Evolutionary conservation across 257 asterid genomes (phyloP).

Genomic region (Salvia splendens): DNA sequence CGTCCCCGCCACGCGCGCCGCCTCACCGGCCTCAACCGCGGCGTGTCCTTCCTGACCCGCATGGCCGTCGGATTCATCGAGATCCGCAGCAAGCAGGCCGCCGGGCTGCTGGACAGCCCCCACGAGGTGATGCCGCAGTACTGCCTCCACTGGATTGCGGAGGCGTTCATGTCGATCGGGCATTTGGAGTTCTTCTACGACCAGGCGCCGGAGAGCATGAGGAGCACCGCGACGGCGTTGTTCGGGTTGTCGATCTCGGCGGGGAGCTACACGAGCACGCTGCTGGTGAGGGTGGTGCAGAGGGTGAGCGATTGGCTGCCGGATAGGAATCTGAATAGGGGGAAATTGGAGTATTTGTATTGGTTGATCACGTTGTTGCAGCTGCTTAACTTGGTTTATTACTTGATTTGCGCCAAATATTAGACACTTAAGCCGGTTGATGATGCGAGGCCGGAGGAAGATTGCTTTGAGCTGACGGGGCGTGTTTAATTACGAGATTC

Average conservation of each 20-base stretch:
- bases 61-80: slow-evolving; percentile 83
- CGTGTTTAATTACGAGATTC: slow-evolving; percentile 21
- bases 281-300: slow-evolving; percentile 63
- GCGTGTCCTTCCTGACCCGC: slow-evolving; percentile 67
- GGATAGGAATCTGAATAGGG: slow-evolving; percentile 59
- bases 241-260: slow-evolving; percentile 80
- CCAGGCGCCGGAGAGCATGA: slow-evolving; percentile 87
- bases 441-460: not conserved
- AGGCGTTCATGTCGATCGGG: slow-evolving; percentile 81
- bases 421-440: slow-evolving; percentile 68
- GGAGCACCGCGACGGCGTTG: slow-evolving; percentile 76
- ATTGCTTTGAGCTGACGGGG: slow-evolving; percentile 41
- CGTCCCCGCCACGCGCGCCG: slow-evolving; percentile 58
- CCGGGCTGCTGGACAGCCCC: slow-evolving; percentile 50
- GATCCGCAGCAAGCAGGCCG: slow-evolving; percentile 55
- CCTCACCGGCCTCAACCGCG: slow-evolving; percentile 72
- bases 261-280: slow-evolving; percentile 67
- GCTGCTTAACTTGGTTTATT: slow-evolving; percentile 63
- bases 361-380: slow-evolving; percentile 77
- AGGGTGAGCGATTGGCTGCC: slow-evolving; percentile 70
- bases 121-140: slow-evolving; percentile 55
- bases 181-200: slow-evolving; percentile 78
- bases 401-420: slow-evolving; percentile 66
- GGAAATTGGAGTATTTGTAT: slow-evolving; percentile 77
- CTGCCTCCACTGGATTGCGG: slow-evolving; percentile 70